Base-by-base conservation (phyloP, 179 eudicot genomes). In the Carnegiea gigantea region DNA sequence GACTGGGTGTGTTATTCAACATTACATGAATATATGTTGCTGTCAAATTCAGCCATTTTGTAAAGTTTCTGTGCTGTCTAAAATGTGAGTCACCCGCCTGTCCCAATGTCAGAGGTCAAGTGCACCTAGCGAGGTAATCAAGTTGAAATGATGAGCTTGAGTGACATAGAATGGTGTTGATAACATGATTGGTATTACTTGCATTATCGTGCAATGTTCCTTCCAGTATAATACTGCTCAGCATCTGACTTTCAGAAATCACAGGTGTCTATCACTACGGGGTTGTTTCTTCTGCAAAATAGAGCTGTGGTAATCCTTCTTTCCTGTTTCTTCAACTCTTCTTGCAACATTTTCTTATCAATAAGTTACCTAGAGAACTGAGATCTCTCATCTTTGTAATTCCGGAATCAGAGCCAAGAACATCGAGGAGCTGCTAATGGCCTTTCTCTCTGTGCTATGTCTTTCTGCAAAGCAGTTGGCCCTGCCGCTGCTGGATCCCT, bases 371-470 rank as follows among this genome's bases (percentile, higher is more conserved):
- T 40, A 62, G 9, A 18, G 11, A 54, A 48, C 30, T 46, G 49
- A 28, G 73, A 5, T 6, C n/a, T 30, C 43, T 70, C 79, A 30
- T 17, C 18, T 80, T 3, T 48, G 24, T 15, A 54, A 64, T 20
- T 14, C 26, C 14, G 36, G 17, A 73, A 76, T 57, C 90, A 93
- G 97, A 78, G 79, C 62, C 94, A 92, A 82, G 83, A 88, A 38
- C 89, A 89, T 85, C 88, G 95, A 84, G 95, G 95, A 78, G 90
- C 93, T 82, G 93, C 95, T 21, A 92, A 92, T 84, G 95, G 95
- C 76, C 85, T 92, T 51, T 83, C 92, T 54, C 84, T 90, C 89
- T 81, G 92, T 78, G 81, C 85, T 68, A 87, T 86, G 91, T 92
- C 95, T 60, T 80, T 90, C 15, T 90, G 81, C 76, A 92, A 90